These are phyloP conservation scores for Psilocybe azurescens DNA, from an alignment of 768 basidiomycete genomes.

Conservation along the genomic window DNA sequence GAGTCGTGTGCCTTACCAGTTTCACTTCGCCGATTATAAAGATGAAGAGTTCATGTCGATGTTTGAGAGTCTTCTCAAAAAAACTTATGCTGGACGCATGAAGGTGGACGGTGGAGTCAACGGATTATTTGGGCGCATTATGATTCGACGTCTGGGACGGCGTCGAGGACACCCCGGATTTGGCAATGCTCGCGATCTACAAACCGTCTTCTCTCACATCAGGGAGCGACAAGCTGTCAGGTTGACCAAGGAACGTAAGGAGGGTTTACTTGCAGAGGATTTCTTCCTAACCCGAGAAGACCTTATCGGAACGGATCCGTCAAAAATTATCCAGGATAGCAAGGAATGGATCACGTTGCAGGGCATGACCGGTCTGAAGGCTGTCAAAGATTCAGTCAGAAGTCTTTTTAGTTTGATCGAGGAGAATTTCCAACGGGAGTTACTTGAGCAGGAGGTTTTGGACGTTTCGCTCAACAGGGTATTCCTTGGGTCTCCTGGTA, in stretches of 20 bases:
- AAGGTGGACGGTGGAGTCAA: constrained; percentile 55
- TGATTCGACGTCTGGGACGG: constrained; percentile 63
- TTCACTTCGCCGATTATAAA: constrained; percentile 66
- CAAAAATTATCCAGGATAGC: constrained; percentile 48
- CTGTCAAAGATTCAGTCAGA: constrained; percentile 60
- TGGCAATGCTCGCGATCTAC: constrained; percentile 69
- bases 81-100: constrained; percentile 55
- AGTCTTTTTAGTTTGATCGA: constrained; percentile 51
- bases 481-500: constrained; percentile 72
- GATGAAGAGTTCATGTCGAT: constrained; percentile 62
- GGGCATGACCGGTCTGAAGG: constrained; percentile 54
- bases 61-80: constrained; percentile 52
- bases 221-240: constrained; percentile 59
- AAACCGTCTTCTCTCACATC: constrained; percentile 53
- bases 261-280: constrained; percentile 49
- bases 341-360: constrained; percentile 58
- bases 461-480: constrained; percentile 65
- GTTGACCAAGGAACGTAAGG: constrained; percentile 43
- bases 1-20: constrained; percentile 68
- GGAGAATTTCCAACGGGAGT: constrained; percentile 64
- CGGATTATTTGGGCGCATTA: constrained; percentile 62
- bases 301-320: constrained; percentile 69
- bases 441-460: constrained; percentile 57
- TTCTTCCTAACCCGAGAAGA: constrained; percentile 58
- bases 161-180: constrained; percentile 65